Evolutionary conservation across 805 yeast genomes (phyloP), one percentile per base, ranked within the genome.

Genomic region (Lachancea sp.): DNA sequence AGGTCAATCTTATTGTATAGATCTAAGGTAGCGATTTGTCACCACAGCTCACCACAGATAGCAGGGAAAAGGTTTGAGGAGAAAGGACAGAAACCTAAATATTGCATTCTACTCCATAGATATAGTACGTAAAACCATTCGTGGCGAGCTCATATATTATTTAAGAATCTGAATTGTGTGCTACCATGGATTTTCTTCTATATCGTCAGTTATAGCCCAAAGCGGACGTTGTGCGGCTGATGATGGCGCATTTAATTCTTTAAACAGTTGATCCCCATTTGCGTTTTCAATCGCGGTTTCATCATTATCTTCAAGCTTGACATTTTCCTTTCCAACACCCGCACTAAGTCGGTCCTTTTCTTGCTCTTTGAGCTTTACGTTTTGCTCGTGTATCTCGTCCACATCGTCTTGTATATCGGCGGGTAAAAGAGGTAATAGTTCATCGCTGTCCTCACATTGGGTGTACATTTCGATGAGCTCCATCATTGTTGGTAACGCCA

Each of bases 401-500:
- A 86, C 64, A 39, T 75, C 77, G 55, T 86, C 96, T 42, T 81
- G 63, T 9, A 87, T 68, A 13, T 76, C 77, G 16, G 77, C 63
- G 0, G 95, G 90, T 34, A 88, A 61, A 17, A 76, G 65, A 1
- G 97, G 96, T 56, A 80, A 85, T 53, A 70, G 80, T 39, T 71
- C 42, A 18, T 47, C 40, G 15, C 83, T 74, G 38, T 78, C 71
- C 16, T 67, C 65, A 29, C 68, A 68, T 39, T 75, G 70, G 2
- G 96, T 94, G 69, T 86, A 90, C 31, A 73, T 71, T 41, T 74
- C 77, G 19, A 86, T 70, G 58, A 87, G 63, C 59, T 90, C 96
- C 2, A 75, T 65, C 8, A 77, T 53, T n/a, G 80, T 78, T 1
- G 97, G 97, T 21, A 87, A 62, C 1, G 76, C 72, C 22, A 84